A percentile compares a stretch with the other conserved stretches of the same genome.
Conservation (phyloP, 352 stramenopile species). For the Phytopythium helicoides region DNA sequence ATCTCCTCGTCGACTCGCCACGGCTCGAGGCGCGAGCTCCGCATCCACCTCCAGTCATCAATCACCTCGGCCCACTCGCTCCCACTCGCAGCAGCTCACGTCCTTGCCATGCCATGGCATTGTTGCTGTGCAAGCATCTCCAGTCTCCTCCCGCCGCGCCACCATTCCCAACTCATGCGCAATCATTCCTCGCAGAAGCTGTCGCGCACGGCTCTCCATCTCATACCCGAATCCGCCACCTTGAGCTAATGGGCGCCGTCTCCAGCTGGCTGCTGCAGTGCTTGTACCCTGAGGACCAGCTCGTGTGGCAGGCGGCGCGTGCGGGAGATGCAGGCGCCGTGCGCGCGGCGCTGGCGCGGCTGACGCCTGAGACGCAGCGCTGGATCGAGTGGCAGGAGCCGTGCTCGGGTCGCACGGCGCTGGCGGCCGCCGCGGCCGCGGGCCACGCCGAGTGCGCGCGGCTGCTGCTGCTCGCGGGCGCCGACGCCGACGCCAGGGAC, state of each 20-base stretch:
- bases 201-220: too few species aligned
- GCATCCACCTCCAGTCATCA: too few species aligned
- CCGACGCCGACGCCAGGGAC: constrained; percentile 54
- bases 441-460: constrained; percentile 46
- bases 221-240: too few species aligned
- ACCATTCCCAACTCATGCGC: too few species aligned
- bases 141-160: too few species aligned
- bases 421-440: constrained; percentile 36
- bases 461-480: constrained; percentile 35
- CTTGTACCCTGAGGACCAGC: constrained; percentile 52
- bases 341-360: constrained; percentile 25
- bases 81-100: too few species aligned
- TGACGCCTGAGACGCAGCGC: constrained; percentile 36
- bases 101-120: too few species aligned
- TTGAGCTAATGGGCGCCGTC: constrained; percentile 32
- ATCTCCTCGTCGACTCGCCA: too few species aligned
- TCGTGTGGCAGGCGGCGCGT: constrained; percentile 47
- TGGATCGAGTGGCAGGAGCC: constrained; percentile 62
- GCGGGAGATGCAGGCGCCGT: constrained; percentile 36
- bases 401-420: constrained; percentile 35
- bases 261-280: constrained; percentile 52
- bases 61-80: too few species aligned
- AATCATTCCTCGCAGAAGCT: too few species aligned
- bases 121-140: too few species aligned
- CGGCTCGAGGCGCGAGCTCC: too few species aligned